Evolutionary conservation across 805 yeast species (phyloP), one percentile per base, ranked within the genome.

Genomic region (Yarrowia yakushimensis): DNA sequence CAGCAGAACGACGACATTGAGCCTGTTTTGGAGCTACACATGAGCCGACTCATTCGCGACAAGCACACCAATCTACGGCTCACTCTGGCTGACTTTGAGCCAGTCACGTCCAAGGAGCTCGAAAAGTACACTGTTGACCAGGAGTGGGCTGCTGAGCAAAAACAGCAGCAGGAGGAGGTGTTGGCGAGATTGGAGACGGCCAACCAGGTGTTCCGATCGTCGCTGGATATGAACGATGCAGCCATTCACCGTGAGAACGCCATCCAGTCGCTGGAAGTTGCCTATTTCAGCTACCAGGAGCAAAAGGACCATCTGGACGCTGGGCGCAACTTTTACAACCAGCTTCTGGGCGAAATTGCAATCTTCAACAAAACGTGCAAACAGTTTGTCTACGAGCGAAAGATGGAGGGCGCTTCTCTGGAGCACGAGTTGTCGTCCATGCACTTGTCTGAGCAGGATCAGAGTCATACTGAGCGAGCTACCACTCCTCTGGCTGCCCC

Each of bases 281-380:
- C 80, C 1, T 81, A 78, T 65, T 71, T 76, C 39, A 79, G 81
- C 52, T 86, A 78, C 68, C 72, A 78, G 28, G 89, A 87, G 67
- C 78, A 89, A 2, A 72, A 79, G 17, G 75, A 78, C 5, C 87
- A 88, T 69, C 71, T 90, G 27, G 79, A 79, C 30, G 88, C 87
- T 67, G 97, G 96, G 0, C 68, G 82, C 0, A 79, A 79, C 61
- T 91, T 91, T 70, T 92, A 92, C 74, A 78, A 78, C 37, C 87
- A 85, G 60, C 81, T 89, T 65, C 74, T 79, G 30, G 72, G 71
- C 9, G 81, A 81, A 60, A 78, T 82, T 6, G 74, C 76, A 28
- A 72, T 67, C 2, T 79, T 85, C 20, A 68, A 80, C 41, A 72
- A 73, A 13, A 83, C 81, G 41, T 79, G 86, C 65, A 83, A 81